Evolutionary conservation across 2,329 filamentous ascomycete species (phyloP), one percentile per base, ranked within the genome.

Genomic region (Hypoxylon sp.): DNA sequence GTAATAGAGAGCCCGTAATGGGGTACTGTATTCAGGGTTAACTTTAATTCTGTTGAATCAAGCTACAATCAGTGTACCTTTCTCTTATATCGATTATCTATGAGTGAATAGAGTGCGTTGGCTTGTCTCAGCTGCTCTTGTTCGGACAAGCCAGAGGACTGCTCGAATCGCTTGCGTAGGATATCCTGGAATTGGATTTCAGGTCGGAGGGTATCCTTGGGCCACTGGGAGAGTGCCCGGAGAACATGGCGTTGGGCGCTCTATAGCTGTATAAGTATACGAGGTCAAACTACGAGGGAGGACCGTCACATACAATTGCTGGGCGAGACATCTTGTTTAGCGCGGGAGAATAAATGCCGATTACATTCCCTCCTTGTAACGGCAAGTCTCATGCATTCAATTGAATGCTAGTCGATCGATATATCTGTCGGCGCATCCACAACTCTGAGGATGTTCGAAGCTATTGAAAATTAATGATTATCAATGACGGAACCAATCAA

Each of bases 181-280:
- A 87, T 82, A 70, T 88, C 84, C 74, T 87, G 87, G 71, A 92
- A 84, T 77, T 91, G 88, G 76, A 86, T 83, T 64, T 89, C 85
- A 6, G 89, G 89, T 0, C 90, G 88, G 48, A 92, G 83, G 64
- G 82, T 81, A 74, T 91, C 89, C 73, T 86, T 86, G 50, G 90
- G 90, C 89, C 89, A 92, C 69, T 84, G 83, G 63, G 84, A 81
- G 60, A 89, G 80, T 29, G 83, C 83, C 59, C 83, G 82, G 48
- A 84, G 80, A 79, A 86, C 82, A 71, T 84, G 83, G 72, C 80
- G 81, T 68, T 81, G 80, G 39, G 80, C 81, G 74, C 80, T 77
- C 85, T 87, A 69, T 5, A 37, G 35, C 35, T 57, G 55, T 69
- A 65, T 67, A 58, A 60, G 66, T 65, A 15, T 27, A 54, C 27